A percentile compares a stretch with the other conserved stretches of the same genome.
Evolutionary conservation across 345 rosid genomes (phyloP).

Genomic region (Citrus maxima): DNA sequence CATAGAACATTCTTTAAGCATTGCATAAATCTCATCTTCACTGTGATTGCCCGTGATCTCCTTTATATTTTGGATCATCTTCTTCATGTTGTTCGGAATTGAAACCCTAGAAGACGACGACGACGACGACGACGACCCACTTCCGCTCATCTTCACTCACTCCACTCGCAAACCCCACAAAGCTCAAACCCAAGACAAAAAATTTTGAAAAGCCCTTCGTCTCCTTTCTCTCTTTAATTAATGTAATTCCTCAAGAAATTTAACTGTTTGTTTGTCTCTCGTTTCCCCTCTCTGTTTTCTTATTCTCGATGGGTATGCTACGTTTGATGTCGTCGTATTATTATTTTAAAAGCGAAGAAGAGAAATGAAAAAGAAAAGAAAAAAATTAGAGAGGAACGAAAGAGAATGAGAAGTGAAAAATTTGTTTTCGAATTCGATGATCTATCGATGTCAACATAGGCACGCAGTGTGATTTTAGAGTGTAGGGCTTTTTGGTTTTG

Average conservation of each 20-base stretch:
- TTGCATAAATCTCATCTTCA: slow-evolving; percentile 93
- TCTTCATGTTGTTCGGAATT: slow-evolving; percentile 53
- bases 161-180: slow-evolving; percentile 3
- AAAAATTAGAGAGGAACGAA: background rate
- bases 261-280: background rate
- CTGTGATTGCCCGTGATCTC: slow-evolving; percentile 79
- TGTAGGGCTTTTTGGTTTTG: slow-evolving; percentile 24
- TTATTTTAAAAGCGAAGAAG: background rate
- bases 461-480: background rate
- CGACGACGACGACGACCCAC: slow-evolving; percentile 27
- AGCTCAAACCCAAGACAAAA: background rate
- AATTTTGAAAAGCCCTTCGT: background rate
- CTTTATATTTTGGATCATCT: slow-evolving; percentile 67
- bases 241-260: no score
- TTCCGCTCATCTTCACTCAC: slow-evolving; percentile 62
- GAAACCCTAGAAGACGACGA: slow-evolving; percentile 48
- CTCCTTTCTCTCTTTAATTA: slow-evolving; percentile 13
- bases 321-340: background rate
- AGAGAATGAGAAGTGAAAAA: background rate
- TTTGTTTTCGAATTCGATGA: background rate
- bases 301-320: background rate
- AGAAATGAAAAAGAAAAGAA: background rate
- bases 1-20: slow-evolving; percentile 87
- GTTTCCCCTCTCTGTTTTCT: background rate
- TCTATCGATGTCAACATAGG: background rate